phyloP scores from a whole-genome alignment of 192 early-diverging fungal species.

The Backusella morwellensis region DNA sequence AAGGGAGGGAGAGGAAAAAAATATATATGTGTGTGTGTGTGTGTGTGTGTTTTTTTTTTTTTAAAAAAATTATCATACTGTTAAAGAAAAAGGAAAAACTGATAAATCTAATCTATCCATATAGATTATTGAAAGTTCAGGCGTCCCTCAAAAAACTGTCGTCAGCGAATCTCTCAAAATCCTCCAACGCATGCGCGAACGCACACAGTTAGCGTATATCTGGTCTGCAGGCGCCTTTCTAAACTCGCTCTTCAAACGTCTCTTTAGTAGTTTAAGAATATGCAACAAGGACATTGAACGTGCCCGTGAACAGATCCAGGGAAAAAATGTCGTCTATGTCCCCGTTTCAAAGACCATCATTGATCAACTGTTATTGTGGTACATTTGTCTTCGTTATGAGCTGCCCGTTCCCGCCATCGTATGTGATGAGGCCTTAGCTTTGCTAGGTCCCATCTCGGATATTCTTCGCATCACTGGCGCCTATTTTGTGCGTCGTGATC shows the following conservation, averaged over 20 bases:
- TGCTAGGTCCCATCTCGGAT: constrained; percentile 37
- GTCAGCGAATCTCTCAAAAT: constrained; percentile 34
- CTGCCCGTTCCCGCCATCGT: constrained; percentile 37
- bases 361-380: constrained; percentile 39
- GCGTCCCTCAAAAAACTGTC: constrained; percentile 38
- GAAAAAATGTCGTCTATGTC: constrained; percentile 37
- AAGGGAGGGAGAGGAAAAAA: too few relatives aligned
- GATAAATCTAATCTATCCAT: background rate
- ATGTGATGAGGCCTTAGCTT: constrained; percentile 39
- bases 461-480: constrained; percentile 35
- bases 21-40: too few relatives aligned
- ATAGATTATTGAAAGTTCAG: constrained; percentile 36
- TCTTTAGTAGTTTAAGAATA: constrained; percentile 28
- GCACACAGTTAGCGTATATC: constrained; percentile 37
- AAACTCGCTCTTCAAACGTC: constrained; percentile 25
- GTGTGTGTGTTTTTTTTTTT: too few relatives aligned
- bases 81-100: background rate
- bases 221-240: constrained; percentile 40
- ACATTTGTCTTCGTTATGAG: constrained; percentile 33
- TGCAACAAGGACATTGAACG: constrained; percentile 23
- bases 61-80: background rate
- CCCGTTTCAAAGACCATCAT: constrained; percentile 38
- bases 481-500: constrained; percentile 33
- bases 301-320: constrained; percentile 28
- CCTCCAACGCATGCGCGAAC: constrained; percentile 32